Percentiles rank a stretch among this genome's conserved stretches.
These are phyloP conservation scores for Phoenix roebelenii DNA, from an alignment of 176 grass and related monocot species.

Conservation along the genomic window DNA sequence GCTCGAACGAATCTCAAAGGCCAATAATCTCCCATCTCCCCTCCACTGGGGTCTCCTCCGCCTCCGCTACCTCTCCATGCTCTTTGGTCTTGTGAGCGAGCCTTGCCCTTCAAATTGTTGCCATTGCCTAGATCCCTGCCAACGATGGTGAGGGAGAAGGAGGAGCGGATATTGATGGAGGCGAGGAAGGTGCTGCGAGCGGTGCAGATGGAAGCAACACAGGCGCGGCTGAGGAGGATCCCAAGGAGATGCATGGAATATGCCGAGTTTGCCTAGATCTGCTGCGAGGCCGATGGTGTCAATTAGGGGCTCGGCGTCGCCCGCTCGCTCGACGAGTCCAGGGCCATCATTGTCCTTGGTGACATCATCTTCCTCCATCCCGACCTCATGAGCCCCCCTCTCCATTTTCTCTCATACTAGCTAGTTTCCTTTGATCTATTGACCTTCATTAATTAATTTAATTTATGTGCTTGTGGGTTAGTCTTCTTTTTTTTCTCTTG, in stretches of 20 bases:
- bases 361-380: conserved; percentile 80
- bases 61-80: no score
- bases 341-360: conserved; percentile 58
- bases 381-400: conserved; percentile 35
- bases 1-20: no score
- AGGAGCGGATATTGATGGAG: conserved; percentile 19
- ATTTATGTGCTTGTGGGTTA: not conserved
- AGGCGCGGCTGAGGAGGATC: conserved; percentile 30
- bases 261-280: conserved; percentile 43
- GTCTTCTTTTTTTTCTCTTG: not conserved
- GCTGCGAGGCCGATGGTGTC: conserved; percentile 44
- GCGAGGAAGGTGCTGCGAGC: conserved; percentile 57
- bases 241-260: conserved; percentile 55
- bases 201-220: conserved; percentile 54
- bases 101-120: no score
- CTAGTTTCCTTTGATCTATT: no score
- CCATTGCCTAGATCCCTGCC: conserved; percentile 1
- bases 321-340: conserved; percentile 43
- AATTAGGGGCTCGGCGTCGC: conserved; percentile 32
- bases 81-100: no score
- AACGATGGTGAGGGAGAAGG: not conserved
- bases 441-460: no score
- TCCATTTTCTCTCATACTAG: no score
- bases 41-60: no score
- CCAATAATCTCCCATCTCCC: no score